A percentile compares a stretch with the other conserved stretches of the same genome.
Evolutionary conservation across 208 protist species (phyloP).

Genomic region (Phytomonas francai): DNA sequence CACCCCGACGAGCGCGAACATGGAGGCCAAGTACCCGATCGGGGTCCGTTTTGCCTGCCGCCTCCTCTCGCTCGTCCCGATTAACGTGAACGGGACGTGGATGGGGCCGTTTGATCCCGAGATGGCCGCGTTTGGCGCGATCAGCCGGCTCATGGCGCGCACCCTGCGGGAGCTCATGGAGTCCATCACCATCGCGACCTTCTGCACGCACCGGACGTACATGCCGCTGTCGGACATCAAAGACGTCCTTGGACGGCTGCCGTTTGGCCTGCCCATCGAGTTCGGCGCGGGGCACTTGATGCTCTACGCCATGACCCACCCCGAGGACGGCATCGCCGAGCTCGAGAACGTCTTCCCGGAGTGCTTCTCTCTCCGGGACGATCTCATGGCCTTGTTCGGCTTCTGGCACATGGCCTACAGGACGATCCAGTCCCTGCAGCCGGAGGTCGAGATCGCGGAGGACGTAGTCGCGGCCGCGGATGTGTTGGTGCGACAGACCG

Average conservation of each 20-base stretch:
- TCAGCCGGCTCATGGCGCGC: constrained; percentile 54
- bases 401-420: constrained; percentile 67
- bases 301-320: constrained; percentile 55
- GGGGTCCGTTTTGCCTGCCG: constrained; percentile 62
- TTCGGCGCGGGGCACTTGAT: constrained; percentile 74
- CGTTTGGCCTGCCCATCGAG: constrained; percentile 64
- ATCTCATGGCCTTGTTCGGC: constrained; percentile 65
- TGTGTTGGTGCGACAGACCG: constrained; percentile 26
- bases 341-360: constrained; percentile 47
- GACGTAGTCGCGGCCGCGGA: constrained; percentile 26
- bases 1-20: constrained; percentile 20
- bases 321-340: constrained; percentile 39
- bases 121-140: constrained; percentile 75
- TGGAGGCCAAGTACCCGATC: constrained; percentile 13
- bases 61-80: constrained; percentile 71
- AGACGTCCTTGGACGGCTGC: constrained; percentile 38
- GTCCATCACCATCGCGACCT: constrained; percentile 47
- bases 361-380: constrained; percentile 32
- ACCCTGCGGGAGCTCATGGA: constrained; percentile 69
- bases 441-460: constrained; percentile 18
- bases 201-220: constrained; percentile 32
- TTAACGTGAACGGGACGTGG: constrained; percentile 63
- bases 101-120: constrained; percentile 74
- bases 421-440: constrained; percentile 35
- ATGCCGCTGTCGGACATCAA: constrained; percentile 50